phyloP scores from a whole-genome alignment of 805 yeast species.

The Barnettozyma pratensis region DNA sequence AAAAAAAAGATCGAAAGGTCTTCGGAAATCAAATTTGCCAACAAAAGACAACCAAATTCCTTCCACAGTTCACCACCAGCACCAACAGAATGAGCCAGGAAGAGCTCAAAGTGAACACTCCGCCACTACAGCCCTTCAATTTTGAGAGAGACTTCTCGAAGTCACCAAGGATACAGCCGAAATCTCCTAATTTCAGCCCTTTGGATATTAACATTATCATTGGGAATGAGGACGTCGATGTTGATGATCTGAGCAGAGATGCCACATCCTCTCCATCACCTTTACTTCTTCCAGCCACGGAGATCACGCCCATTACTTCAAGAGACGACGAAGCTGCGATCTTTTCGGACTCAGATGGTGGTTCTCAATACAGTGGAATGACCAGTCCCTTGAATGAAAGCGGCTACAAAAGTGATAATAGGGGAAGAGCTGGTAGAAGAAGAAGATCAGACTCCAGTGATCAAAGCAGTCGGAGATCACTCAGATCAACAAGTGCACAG shows the following conservation, averaged over 20 bases:
- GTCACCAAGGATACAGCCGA: not conserved
- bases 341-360: slow-evolving; percentile 28
- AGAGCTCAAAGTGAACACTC: not conserved
- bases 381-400: not conserved
- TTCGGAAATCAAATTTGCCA: too few relatives aligned
- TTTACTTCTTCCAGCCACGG: slow-evolving; percentile 17
- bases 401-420: slow-evolving; percentile 4
- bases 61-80: too few relatives aligned
- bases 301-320: slow-evolving; percentile 24
- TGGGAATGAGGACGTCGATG: not conserved
- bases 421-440: slow-evolving; percentile 10
- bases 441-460: slow-evolving; percentile 25
- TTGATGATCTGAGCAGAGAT: not conserved
- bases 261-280: slow-evolving; percentile 19
- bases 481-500: slow-evolving; percentile 20
- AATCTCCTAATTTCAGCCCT: not conserved
- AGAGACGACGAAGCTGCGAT: slow-evolving; percentile 26
- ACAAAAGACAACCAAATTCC: too few relatives aligned
- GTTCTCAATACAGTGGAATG: slow-evolving; percentile 18
- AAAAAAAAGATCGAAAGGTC: too few relatives aligned
- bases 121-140: not conserved
- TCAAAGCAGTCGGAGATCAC: slow-evolving; percentile 17
- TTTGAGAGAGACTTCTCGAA: not conserved
- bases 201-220: not conserved
- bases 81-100: not conserved